phyloP scores from a whole-genome alignment of 2,329 filamentous ascomycete genomes.

The Fusarium verticillioides region DNA sequence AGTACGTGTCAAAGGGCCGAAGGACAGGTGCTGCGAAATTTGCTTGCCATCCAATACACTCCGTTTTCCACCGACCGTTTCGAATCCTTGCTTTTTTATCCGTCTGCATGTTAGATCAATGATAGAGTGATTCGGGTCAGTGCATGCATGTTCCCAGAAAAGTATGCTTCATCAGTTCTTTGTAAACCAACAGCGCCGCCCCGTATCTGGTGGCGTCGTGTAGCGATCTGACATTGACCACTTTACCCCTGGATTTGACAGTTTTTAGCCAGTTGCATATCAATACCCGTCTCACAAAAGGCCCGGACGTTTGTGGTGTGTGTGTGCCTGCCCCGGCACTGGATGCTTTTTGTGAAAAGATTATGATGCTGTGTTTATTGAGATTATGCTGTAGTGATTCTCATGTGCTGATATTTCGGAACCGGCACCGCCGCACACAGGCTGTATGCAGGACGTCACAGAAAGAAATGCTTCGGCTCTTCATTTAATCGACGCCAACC shows the following conservation, averaged over 20 bases:
- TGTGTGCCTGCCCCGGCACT: neutral
- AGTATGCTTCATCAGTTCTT: neutral
- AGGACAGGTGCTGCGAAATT: neutral
- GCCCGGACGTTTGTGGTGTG: neutral
- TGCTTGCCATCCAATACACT: neutral
- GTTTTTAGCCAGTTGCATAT: conserved; percentile 24
- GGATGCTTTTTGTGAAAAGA: neutral
- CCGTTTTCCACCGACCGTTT: neutral
- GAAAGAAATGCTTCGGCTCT: neutral
- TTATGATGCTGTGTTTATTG: neutral
- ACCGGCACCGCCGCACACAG: neutral
- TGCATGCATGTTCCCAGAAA: neutral
- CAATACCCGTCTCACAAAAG: conserved; percentile 1
- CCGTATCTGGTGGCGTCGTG: neutral
- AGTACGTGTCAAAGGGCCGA: neutral
- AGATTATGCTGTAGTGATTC: neutral
- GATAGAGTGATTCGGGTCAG: neutral
- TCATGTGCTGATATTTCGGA: neutral
- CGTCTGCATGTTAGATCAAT: neutral
- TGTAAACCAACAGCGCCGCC: neutral
- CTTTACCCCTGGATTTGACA: conserved; percentile 13
- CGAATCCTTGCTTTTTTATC: neutral
- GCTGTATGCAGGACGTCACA: conserved; percentile 5
- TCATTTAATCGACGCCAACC: conserved; percentile 24
- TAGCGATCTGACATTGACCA: neutral